Percentiles rank a stretch among this genome's conserved stretches.
Conservation (phyloP, 768 basidiomycete genomes). For the Ramaria sp. region DNA sequence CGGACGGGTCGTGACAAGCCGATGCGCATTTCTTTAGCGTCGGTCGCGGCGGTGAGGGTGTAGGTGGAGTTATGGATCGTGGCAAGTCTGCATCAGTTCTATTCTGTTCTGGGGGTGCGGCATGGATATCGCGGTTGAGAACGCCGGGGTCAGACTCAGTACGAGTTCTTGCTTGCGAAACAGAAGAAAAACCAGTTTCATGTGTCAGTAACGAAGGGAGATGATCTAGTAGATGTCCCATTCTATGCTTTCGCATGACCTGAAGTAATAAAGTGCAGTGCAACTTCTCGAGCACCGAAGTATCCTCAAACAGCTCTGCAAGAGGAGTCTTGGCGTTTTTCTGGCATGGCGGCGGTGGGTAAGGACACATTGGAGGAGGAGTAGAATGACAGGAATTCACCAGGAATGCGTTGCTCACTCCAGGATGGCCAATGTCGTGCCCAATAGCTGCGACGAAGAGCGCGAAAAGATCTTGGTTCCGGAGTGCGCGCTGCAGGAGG, state of each 20-base stretch:
- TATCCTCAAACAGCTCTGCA: slow-evolving; percentile 78
- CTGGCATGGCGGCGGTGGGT: slow-evolving; percentile 34
- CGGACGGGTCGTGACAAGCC: neutral
- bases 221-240: slow-evolving; percentile 56
- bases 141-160: slow-evolving; percentile 25
- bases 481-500: slow-evolving; percentile 20
- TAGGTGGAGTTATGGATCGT: neutral
- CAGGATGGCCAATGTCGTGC: slow-evolving; percentile 96
- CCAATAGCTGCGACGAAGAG: slow-evolving; percentile 89
- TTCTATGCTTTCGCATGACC: slow-evolving; percentile 70
- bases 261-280: slow-evolving; percentile 75
- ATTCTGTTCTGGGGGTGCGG: neutral
- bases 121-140: slow-evolving; percentile 9
- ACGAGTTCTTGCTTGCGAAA: neutral
- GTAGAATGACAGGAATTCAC: slow-evolving; percentile 32
- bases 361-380: slow-evolving; percentile 7
- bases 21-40: neutral
- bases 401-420: slow-evolving; percentile 90
- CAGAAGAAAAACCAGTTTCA: neutral
- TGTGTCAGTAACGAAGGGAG: slow-evolving; percentile 15
- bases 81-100: neutral
- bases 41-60: neutral
- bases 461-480: slow-evolving; percentile 68
- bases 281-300: slow-evolving; percentile 87
- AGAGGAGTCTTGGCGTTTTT: slow-evolving; percentile 91